Conservation (phyloP, 2,329 filamentous ascomycete genomes). For the Cordyceps militaris region DNA sequence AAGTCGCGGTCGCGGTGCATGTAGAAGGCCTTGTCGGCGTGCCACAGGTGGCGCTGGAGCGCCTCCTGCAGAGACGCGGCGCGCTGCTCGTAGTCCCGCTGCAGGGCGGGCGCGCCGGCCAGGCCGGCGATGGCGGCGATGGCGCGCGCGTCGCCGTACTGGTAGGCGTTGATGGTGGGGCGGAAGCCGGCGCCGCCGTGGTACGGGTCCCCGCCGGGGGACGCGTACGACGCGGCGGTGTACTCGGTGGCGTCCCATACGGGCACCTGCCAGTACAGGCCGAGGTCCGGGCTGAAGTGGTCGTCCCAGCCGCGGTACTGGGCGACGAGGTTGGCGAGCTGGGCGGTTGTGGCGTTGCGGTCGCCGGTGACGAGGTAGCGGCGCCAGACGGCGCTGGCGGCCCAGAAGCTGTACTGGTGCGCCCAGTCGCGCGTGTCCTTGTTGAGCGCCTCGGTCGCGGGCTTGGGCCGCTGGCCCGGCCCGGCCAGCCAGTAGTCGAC, state of each 20-base stretch:
- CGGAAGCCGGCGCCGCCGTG: conserved; percentile 34
- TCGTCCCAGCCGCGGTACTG: conserved; percentile 33
- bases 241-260: conserved; percentile 39
- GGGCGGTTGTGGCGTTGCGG: conserved; percentile 26
- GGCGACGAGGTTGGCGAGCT: conserved; percentile 33
- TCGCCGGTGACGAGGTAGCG: conserved; percentile 31
- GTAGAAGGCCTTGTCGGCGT: conserved; percentile 30
- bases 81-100: conserved; percentile 25
- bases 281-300: conserved; percentile 26
- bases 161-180: conserved; percentile 37
- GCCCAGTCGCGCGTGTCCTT: conserved; percentile 17
- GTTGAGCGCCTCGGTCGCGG: conserved; percentile 14
- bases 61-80: conserved; percentile 28
- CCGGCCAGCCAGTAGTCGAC: conserved; percentile 20
- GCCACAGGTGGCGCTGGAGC: conserved; percentile 32
- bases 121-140: conserved; percentile 31
- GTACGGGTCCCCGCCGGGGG: conserved; percentile 21
- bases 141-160: conserved; percentile 34
- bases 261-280: conserved; percentile 35
- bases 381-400: conserved; percentile 18
- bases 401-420: conserved; percentile 20
- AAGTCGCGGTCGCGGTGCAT: conserved; percentile 30
- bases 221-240: conserved; percentile 22
- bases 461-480: conserved; percentile 16
- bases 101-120: conserved; percentile 23